Base-by-base conservation (phyloP, 495 filamentous ascomycete genomes). In the Articulospora tetracladia region DNA sequence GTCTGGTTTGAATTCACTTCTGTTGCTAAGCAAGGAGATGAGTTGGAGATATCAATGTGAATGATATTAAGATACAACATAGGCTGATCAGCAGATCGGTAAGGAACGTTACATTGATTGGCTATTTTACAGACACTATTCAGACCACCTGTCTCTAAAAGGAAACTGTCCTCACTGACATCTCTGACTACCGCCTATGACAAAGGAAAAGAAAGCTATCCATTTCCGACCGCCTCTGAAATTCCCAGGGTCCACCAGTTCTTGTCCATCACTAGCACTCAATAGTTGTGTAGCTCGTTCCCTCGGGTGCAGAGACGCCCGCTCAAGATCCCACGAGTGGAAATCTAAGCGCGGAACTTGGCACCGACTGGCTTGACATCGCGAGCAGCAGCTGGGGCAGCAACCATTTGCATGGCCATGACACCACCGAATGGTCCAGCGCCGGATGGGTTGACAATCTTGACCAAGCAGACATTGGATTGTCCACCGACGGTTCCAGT, bases 391-490 rank as follows among this genome's bases (percentile, higher is more conserved):
- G 55, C 20, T 48, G 59, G 22, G 47, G 47, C 39, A 39, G 58
- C 58, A 39, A 63, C 68, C 61, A 73, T 73, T 62, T 75, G 73
- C 30, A 75, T 61, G 22, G 71, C 70, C 41, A 75, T 59, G 36
- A 74, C 73, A 13, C 72, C 72, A 55, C 73, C 73, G 58, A 76
- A 76, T 30, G 73, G 72, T 8, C 73, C 73, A 3, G 68, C 68
- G 44, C 53, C 57, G 55, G 68, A 68, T 36, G 67, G 62, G 62
- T 74, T 76, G 47, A 69, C 70, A 49, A 74, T 70, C 69, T 74
- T 73, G 60, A 73, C 70, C 39, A 74, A 60, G 66, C 73, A 76
- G 54, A 76, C 66, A 27, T 64, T 66, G 1, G 32, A 36, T 32
- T 60, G 54, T 17, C 71, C 69, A n/a, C 61, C 69, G 20, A 72